phyloP scores from a whole-genome alignment of 345 rosid genomes.

The Brassica incana region DNA sequence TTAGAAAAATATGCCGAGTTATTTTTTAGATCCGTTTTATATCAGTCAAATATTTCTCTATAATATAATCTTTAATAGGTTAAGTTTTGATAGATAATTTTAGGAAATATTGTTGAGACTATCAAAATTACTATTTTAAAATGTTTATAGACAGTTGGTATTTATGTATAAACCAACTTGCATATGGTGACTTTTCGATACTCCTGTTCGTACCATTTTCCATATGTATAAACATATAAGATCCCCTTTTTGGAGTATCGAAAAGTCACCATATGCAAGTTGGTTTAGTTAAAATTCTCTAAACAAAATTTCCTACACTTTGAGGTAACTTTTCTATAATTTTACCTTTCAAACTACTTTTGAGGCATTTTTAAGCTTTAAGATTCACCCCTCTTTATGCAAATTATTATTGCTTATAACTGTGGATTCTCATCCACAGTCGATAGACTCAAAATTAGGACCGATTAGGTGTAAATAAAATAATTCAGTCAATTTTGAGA shows the following conservation, averaged over 20 bases:
- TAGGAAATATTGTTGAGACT: too few species aligned
- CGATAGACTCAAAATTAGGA: constrained; percentile 3
- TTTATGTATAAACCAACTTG: too few species aligned
- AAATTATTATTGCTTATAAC: background rate
- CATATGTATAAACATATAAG: constrained; percentile 14
- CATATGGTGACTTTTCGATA: too few species aligned
- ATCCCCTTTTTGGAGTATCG: constrained; percentile 34
- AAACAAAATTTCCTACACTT: constrained; percentile 29
- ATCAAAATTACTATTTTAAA: too few species aligned
- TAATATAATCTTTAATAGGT: too few species aligned
- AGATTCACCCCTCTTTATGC: constrained; percentile 10
- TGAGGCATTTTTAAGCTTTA: constrained; percentile 22
- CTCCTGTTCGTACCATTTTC: constrained; percentile 22
- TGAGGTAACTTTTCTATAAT: constrained; percentile 26
- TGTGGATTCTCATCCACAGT: background rate
- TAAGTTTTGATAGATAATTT: too few species aligned
- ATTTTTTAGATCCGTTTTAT: too few species aligned
- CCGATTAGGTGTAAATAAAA: background rate
- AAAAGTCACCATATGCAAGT: constrained; percentile 35
- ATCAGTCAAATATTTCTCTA: too few species aligned
- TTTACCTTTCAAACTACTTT: constrained; percentile 27
- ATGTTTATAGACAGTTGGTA: too few species aligned
- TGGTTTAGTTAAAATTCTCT: constrained; percentile 3
- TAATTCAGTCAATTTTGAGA: background rate
- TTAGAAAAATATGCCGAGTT: too few species aligned